Evolutionary conservation across 352 stramenopile genomes (phyloP).

Genomic region (Phytophthora sojae): DNA sequence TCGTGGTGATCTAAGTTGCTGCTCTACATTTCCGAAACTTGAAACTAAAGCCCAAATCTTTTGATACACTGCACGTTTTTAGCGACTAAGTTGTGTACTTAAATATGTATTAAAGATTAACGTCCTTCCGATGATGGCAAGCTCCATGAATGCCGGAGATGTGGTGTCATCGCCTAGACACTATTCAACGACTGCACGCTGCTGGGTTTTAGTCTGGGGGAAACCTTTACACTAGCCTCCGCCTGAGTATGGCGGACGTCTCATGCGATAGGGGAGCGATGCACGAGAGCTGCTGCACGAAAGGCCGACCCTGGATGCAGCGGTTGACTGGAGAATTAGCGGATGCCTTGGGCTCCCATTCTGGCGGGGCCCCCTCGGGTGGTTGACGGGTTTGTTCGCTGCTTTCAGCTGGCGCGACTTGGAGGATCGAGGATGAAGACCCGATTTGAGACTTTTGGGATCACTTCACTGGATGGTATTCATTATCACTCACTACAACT

Average conservation of each 20-base stretch:
- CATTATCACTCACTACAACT: slow-evolving; percentile 9
- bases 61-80: too few species aligned
- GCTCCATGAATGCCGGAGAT: not conserved
- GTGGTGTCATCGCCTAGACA: not conserved
- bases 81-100: too few species aligned
- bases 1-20: not conserved
- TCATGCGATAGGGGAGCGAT: slow-evolving; percentile 8
- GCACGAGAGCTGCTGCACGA: not conserved
- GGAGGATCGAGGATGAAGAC: slow-evolving; percentile 15
- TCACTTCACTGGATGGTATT: not conserved
- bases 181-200: slow-evolving; percentile 16
- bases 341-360: not conserved
- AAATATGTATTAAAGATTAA: not conserved
- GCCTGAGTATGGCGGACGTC: not conserved
- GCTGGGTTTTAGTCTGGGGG: not conserved
- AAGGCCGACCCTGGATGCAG: slow-evolving; percentile 10
- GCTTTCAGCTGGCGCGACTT: slow-evolving; percentile 14
- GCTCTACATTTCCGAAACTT: too few species aligned
- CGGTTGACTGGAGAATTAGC: slow-evolving; percentile 7
- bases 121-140: not conserved
- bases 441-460: slow-evolving; percentile 8
- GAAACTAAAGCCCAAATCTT: too few species aligned
- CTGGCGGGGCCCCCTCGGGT: not conserved
- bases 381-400: slow-evolving; percentile 28
- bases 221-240: slow-evolving; percentile 22